These are phyloP conservation scores for Macrotyloma uniflorum DNA, from an alignment of 306 rosid species.

Conservation along the genomic window DNA sequence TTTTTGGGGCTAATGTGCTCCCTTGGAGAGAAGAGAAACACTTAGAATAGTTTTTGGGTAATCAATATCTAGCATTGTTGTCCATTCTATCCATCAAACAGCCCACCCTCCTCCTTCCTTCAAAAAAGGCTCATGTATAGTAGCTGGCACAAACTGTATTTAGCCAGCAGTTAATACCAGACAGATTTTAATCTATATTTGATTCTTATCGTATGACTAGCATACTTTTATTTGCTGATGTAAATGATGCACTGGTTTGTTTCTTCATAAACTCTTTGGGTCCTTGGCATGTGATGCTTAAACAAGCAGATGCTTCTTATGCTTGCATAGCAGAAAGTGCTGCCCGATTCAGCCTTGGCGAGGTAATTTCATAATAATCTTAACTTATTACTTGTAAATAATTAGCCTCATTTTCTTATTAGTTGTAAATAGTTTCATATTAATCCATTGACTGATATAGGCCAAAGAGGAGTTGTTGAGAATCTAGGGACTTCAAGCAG, in stretches of 20 bases:
- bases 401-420: slow-evolving; percentile 33
- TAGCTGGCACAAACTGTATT: slow-evolving; percentile 12
- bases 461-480: slow-evolving; percentile 88
- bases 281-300: slow-evolving; percentile 99
- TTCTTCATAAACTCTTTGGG: slow-evolving; percentile 55
- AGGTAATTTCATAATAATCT: slow-evolving; percentile 56
- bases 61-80: not conserved
- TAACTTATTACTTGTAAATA: slow-evolving; percentile 13
- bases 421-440: slow-evolving; percentile 10
- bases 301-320: slow-evolving; percentile 89
- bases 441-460: slow-evolving; percentile 57
- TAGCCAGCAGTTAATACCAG: slow-evolving; percentile 21
- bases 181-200: slow-evolving; percentile 22
- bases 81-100: no score
- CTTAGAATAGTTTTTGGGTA: not conserved
- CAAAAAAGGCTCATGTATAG: slow-evolving; percentile 1
- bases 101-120: not conserved
- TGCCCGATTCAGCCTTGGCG: slow-evolving; percentile 85
- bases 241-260: slow-evolving; percentile 13
- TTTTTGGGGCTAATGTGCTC: not conserved
- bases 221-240: slow-evolving; percentile 25
- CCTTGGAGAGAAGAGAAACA: not conserved
- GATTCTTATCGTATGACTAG: slow-evolving; percentile 1
- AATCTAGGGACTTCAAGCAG: slow-evolving; percentile 88
- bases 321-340: slow-evolving; percentile 96